These are phyloP conservation scores for Clathrus columnatus DNA, from an alignment of 768 basidiomycete genomes.

Conservation along the genomic window DNA sequence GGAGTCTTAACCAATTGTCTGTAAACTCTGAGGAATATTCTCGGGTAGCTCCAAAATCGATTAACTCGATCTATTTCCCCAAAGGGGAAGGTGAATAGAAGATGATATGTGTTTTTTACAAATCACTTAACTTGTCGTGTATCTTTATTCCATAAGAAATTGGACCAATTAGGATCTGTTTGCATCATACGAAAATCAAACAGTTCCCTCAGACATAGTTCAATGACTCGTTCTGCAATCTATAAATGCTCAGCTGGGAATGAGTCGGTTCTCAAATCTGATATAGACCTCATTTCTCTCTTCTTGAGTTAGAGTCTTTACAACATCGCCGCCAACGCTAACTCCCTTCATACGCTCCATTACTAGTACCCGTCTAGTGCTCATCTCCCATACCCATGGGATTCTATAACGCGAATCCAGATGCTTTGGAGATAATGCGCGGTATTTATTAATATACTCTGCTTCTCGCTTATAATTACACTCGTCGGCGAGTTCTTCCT, in stretches of 20 bases:
- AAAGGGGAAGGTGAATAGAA: neutral
- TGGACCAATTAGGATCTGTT: slow-evolving; percentile 98
- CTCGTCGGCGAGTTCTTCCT: slow-evolving; percentile 83
- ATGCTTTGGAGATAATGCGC: slow-evolving; percentile 39
- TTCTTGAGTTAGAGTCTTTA: slow-evolving; percentile 46
- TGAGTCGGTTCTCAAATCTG: neutral
- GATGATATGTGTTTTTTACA: neutral
- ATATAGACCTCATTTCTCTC: slow-evolving; percentile 64
- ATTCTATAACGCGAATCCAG: slow-evolving; percentile 64
- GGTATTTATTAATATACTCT: slow-evolving; percentile 54
- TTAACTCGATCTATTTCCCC: slow-evolving; percentile 57
- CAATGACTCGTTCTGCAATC: slow-evolving; percentile 79
- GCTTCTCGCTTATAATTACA: slow-evolving; percentile 88
- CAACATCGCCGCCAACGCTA: slow-evolving; percentile 62
- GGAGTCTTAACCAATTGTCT: slow-evolving; percentile 76
- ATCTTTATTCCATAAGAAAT: slow-evolving; percentile 79
- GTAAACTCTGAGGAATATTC: slow-evolving; percentile 82
- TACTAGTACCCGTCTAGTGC: slow-evolving; percentile 75
- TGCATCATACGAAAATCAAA: slow-evolving; percentile 93
- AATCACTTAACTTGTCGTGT: slow-evolving; percentile 46
- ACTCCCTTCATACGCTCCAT: slow-evolving; percentile 80
- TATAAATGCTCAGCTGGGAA: slow-evolving; percentile 23
- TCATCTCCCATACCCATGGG: slow-evolving; percentile 79
- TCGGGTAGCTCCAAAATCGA: slow-evolving; percentile 94
- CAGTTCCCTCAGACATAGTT: slow-evolving; percentile 82